A percentile compares a stretch with the other conserved stretches of the same genome.
phyloP scores from a whole-genome alignment of 2,329 filamentous ascomycete genomes.

The Aspergillus tamarii region DNA sequence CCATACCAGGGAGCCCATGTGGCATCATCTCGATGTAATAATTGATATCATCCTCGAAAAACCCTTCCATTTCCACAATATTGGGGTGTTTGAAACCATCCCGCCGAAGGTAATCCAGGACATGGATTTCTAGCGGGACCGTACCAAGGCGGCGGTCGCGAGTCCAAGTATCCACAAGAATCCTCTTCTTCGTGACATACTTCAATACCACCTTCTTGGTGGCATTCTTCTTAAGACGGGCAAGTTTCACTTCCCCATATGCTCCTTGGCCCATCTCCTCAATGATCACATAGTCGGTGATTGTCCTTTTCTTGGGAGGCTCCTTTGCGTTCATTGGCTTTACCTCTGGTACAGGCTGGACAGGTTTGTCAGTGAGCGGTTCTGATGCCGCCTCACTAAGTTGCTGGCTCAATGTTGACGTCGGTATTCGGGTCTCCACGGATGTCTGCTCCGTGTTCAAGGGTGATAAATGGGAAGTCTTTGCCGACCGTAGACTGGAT shows the following conservation, averaged over 20 bases:
- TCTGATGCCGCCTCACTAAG: slow-evolving; percentile 54
- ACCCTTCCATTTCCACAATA: slow-evolving; percentile 70
- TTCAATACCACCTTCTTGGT: slow-evolving; percentile 90
- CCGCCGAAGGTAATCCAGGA: slow-evolving; percentile 85
- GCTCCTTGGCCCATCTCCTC: slow-evolving; percentile 99
- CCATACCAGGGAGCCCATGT: slow-evolving; percentile 94
- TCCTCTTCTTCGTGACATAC: slow-evolving; percentile 95
- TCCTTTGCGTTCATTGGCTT: slow-evolving; percentile 32
- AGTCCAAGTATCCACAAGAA: slow-evolving; percentile 98
- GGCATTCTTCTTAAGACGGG: slow-evolving; percentile 75
- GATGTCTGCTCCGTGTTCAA: slow-evolving; percentile 28
- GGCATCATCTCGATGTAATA: slow-evolving; percentile 99
- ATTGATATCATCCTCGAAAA: slow-evolving; percentile 70
- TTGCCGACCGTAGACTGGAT: slow-evolving; percentile 67
- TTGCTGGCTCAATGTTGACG: slow-evolving; percentile 55
- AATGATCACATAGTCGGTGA: slow-evolving; percentile 86
- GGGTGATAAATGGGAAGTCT: slow-evolving; percentile 31
- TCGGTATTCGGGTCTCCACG: slow-evolving; percentile 42
- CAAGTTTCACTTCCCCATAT: slow-evolving; percentile 96
- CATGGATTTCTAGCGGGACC: slow-evolving; percentile 94
- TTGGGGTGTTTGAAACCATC: slow-evolving; percentile 68
- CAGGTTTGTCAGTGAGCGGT: slow-evolving; percentile 45
- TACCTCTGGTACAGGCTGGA: slow-evolving; percentile 40
- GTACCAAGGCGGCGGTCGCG: slow-evolving; percentile 90
- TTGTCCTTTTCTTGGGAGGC: slow-evolving; percentile 71